Conservation (phyloP, 805 yeast species). For the Isabelozyma heimii region DNA sequence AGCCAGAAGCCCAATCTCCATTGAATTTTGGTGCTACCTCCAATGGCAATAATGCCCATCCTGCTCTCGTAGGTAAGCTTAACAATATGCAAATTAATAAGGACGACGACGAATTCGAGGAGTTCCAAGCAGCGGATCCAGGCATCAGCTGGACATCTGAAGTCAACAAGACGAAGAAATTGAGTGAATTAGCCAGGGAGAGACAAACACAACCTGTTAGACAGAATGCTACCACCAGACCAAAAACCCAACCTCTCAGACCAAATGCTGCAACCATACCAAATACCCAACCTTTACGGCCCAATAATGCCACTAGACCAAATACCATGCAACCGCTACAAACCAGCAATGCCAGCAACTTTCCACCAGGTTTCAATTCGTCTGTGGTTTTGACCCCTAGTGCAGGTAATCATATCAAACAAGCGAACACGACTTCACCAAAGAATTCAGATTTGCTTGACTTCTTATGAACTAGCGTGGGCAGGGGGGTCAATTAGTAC, state of each 20-base stretch:
- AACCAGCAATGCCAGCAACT: conserved; percentile 6
- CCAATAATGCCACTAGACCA: background rate
- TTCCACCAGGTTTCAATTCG: conserved; percentile 34
- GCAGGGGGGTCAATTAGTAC: too few species aligned
- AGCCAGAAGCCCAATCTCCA: conserved; percentile 1
- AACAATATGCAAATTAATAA: background rate
- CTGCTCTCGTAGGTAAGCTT: background rate
- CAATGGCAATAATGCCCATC: background rate
- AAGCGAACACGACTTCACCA: background rate
- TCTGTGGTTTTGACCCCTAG: conserved; percentile 25
- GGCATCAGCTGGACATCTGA: conserved; percentile 15
- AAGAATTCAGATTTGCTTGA: conserved; percentile 6
- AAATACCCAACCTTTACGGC: background rate
- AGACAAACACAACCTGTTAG: background rate
- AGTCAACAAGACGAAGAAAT: background rate
- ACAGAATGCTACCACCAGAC: background rate
- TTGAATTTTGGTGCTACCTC: conserved; percentile 24
- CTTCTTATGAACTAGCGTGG: background rate
- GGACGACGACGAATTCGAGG: conserved; percentile 22
- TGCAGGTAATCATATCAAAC: conserved; percentile 2
- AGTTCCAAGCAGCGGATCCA: conserved; percentile 18
- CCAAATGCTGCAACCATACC: background rate
- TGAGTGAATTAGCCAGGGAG: background rate
- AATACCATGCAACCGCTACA: background rate
- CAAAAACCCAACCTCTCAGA: background rate